phyloP scores from a whole-genome alignment of 1,284 basidiomycete genomes.

The Irpex sp. region DNA sequence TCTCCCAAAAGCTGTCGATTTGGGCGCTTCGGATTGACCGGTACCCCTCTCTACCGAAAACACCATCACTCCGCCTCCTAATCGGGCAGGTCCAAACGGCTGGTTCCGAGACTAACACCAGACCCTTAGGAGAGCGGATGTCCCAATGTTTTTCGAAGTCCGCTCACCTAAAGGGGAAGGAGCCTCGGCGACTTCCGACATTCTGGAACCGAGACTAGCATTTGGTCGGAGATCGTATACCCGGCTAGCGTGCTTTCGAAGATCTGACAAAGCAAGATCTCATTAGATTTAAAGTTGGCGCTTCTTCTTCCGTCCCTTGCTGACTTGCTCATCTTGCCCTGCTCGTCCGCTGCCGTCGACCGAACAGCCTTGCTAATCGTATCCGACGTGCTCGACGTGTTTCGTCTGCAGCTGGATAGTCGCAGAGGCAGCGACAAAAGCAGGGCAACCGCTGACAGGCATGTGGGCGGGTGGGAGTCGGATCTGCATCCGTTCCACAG shows the following conservation, averaged over 20 bases:
- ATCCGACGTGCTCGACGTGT: neutral
- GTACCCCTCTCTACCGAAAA: too few species aligned
- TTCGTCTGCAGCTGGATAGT: too few species aligned
- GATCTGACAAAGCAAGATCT: slow-evolving; percentile 8
- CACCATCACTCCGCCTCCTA: too few species aligned
- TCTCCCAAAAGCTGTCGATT: too few species aligned
- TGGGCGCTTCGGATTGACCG: too few species aligned
- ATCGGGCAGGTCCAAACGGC: too few species aligned
- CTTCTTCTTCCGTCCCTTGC: slow-evolving; percentile 1
- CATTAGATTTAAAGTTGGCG: neutral
- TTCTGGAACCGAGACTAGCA: too few species aligned
- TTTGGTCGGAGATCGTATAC: slow-evolving; percentile 9
- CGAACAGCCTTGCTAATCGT: neutral
- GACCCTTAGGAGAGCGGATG: too few species aligned
- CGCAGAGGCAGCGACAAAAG: neutral
- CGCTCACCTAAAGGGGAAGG: too few species aligned
- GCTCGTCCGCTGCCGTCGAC: neutral
- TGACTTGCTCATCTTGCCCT: neutral
- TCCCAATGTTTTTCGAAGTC: too few species aligned
- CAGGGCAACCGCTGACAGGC: neutral
- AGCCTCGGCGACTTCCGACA: too few species aligned
- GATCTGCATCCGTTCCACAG: neutral
- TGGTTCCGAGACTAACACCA: too few species aligned
- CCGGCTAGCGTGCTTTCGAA: neutral
- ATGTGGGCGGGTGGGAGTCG: neutral